Evolutionary conservation across 1,284 basidiomycete genomes (phyloP).

Genomic region (Malassezia sympodialis): DNA sequence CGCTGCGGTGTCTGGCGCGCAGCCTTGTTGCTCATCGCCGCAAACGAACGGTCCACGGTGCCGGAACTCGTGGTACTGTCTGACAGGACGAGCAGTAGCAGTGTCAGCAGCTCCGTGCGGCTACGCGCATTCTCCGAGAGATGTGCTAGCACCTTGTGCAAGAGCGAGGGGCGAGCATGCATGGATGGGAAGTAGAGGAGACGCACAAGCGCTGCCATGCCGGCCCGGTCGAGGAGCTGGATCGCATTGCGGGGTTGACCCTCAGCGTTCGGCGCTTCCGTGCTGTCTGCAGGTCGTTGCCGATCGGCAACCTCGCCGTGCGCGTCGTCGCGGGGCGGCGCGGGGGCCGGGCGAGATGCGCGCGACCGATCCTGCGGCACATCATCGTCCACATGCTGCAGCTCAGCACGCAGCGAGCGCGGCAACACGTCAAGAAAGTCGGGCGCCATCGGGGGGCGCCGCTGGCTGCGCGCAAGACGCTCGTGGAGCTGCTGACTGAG

Average conservation of each 20-base stretch:
- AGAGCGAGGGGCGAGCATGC: constrained; percentile 63
- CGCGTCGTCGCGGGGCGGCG: not conserved
- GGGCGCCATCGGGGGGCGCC: constrained; percentile 58
- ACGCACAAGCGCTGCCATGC: constrained; percentile 78
- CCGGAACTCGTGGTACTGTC: constrained; percentile 87
- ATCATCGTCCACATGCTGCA: constrained; percentile 42
- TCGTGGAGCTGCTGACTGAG: constrained; percentile 94
- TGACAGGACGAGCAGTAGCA: constrained; percentile 81
- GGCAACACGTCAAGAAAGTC: constrained; percentile 95
- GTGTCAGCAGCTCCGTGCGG: constrained; percentile 79
- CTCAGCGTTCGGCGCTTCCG: not conserved
- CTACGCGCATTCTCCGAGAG: constrained; percentile 91
- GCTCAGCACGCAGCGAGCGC: constrained; percentile 83
- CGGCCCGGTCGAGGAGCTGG: constrained; percentile 80
- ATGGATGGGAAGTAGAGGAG: constrained; percentile 94
- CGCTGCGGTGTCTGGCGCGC: constrained; percentile 34
- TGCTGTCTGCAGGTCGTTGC: not conserved
- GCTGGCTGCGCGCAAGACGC: constrained; percentile 50
- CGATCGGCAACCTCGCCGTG: not conserved
- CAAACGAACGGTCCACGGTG: constrained; percentile 83
- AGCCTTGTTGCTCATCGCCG: constrained; percentile 59
- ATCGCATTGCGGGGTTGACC: constrained; percentile 61
- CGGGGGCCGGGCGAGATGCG: not conserved
- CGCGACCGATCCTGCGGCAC: constrained; percentile 12
- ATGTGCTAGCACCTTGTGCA: constrained; percentile 85